phyloP scores from a whole-genome alignment of 2,329 filamentous ascomycete species.

The Pseudopithomyces chartarum region DNA sequence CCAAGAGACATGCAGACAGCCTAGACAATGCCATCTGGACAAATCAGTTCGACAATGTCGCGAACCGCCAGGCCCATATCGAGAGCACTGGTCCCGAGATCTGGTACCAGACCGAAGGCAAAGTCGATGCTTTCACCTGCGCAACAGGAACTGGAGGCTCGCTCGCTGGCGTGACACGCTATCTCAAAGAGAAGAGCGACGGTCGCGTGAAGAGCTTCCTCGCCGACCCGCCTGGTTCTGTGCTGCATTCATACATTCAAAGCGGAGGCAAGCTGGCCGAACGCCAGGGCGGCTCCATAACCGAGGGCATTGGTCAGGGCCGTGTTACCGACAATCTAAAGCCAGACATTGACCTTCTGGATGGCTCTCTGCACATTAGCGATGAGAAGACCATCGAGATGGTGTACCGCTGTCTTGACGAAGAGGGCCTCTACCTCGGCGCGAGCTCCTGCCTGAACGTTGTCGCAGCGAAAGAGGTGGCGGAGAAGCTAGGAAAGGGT shows the following conservation, averaged over 20 bases:
- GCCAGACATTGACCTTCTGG: constrained; percentile 81
- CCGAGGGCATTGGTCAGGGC: constrained; percentile 96
- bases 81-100: constrained; percentile 98
- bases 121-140: constrained; percentile 92
- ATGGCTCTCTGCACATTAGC: constrained; percentile 81
- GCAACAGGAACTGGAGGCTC: constrained; percentile 93
- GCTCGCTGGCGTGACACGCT: constrained; percentile 84
- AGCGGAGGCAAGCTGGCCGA: constrained; percentile 85
- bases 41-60: constrained; percentile 97
- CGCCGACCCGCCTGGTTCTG: constrained; percentile 90
- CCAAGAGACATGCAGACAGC: constrained; percentile 81
- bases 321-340: constrained; percentile 93
- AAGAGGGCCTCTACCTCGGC: constrained; percentile 93
- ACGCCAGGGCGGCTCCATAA: constrained; percentile 84
- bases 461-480: constrained; percentile 91
- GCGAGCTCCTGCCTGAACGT: constrained; percentile 95
- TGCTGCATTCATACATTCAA: constrained; percentile 88
- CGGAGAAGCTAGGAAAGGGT: constrained; percentile 84
- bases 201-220: constrained; percentile 85
- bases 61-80: constrained; percentile 91
- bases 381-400: constrained; percentile 97
- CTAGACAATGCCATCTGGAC: constrained; percentile 95
- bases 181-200: constrained; percentile 79
- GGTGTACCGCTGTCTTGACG: constrained; percentile 95
- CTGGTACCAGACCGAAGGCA: constrained; percentile 87